Conservation (phyloP, 257 asterid species). For the Fraxinus quadrangulata region DNA sequence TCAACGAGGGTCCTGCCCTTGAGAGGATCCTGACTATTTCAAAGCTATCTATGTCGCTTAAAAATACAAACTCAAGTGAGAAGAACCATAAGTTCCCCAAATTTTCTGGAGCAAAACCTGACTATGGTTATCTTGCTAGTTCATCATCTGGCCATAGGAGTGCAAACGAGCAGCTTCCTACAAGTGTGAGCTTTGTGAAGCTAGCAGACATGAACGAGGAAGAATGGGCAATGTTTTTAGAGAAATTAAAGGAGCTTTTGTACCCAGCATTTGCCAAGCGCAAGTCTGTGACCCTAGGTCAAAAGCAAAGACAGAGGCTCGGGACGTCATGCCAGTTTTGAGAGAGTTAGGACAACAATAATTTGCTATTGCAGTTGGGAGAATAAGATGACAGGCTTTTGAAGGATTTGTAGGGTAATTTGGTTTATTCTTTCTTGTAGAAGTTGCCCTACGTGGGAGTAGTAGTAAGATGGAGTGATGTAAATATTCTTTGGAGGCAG, state of each 20-base stretch:
- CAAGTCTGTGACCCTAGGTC: conserved; percentile 57
- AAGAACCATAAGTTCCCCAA: conserved; percentile 54
- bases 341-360: conserved; percentile 34
- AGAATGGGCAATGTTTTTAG: conserved; percentile 79
- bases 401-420: conserved; percentile 40
- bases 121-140: conserved; percentile 38
- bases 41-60: conserved; percentile 62
- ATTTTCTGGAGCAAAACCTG: conserved; percentile 50
- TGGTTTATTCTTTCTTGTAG: conserved; percentile 29
- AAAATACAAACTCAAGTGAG: conserved; percentile 57
- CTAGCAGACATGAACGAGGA: conserved; percentile 80
- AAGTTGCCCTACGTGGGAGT: conserved; percentile 25
- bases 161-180: conserved; percentile 88
- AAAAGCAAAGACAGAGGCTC: conserved; percentile 86
- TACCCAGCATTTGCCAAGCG: conserved; percentile 72
- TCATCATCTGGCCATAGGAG: conserved; percentile 84
- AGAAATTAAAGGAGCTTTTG: conserved; percentile 78
- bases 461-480: conserved; percentile 33
- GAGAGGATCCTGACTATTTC: conserved; percentile 35
- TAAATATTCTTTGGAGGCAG: conserved; percentile 61
- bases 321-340: conserved; percentile 99
- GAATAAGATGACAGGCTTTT: conserved; percentile 39
- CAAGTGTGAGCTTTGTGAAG: conserved; percentile 78
- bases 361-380: conserved; percentile 34
- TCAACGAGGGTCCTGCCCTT: conserved; percentile 28